Evolutionary conservation across 768 basidiomycete genomes (phyloP), one percentile per base, ranked within the genome.

Genomic region (Trametes sanguinea): DNA sequence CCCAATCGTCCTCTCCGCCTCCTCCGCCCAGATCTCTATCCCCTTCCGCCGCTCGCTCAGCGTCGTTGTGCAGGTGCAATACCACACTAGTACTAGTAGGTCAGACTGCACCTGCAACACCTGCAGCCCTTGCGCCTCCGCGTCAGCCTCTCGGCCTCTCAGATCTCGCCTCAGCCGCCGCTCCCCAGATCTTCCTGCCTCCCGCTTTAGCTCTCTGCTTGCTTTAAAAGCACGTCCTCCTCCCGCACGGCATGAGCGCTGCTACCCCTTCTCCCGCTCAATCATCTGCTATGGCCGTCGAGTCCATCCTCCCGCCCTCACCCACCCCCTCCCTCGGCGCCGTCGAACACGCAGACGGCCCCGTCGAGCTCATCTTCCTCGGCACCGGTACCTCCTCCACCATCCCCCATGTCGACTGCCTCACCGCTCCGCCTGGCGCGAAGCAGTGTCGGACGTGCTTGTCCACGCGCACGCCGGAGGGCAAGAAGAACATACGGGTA

Each of bases 371-470:
- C 66, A 85, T 94, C 60, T 90, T 94, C 72, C 83, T 93, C 33
- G 92, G 92, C 54, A 94, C 91, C 40, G 92, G 91, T 53, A 89
- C 88, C 32, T 93, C 92, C 8, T 84, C 85, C 32, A 85, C 86
- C 63, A 63, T 94, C 13, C 92, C 92, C 14, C 77, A 83, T 51
- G 71, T 87, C 52, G 81, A 81, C 64, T 97, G 94, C 74, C 76
- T 97, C 61, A 95, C 94, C 0, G 81, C 83, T 40, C 83, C 85
- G 9, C 80, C 85, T 13, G 77, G 76, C 9, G 76, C 69, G 10
- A 73, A 74, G 35, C 77, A 78, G 37, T 92, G 90, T 70, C 76
- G 73, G 61, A 86, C 89, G 0, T 91, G 91, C 67, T 74, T 87
- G 50, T 87, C 88, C 39, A 86, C 90, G 32, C 76, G 87, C 62